Evolutionary conservation across 306 rosid genomes (phyloP).

Genomic region (Dalbergia cochinchinensis): DNA sequence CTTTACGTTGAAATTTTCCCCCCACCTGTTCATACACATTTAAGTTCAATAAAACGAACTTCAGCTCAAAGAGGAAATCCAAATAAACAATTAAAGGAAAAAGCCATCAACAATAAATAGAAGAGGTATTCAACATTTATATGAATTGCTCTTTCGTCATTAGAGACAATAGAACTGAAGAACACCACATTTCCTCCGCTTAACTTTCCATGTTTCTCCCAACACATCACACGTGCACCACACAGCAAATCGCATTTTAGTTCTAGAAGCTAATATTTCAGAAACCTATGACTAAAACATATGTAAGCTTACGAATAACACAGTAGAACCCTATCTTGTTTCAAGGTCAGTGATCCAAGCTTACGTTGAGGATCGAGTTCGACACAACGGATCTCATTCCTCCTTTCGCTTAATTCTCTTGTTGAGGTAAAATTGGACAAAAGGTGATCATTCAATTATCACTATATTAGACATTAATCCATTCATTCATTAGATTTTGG

Average conservation of each 20-base stretch:
- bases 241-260: slow-evolving; percentile 35
- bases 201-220: neutral
- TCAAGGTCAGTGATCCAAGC: slow-evolving; percentile 33
- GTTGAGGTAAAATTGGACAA: slow-evolving; percentile 1
- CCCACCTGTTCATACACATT: slow-evolving; percentile 60
- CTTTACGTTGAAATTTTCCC: slow-evolving; percentile 48
- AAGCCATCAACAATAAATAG: slow-evolving; percentile 5
- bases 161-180: neutral
- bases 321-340: slow-evolving; percentile 9
- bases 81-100: slow-evolving; percentile 22
- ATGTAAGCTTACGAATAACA: slow-evolving; percentile 16
- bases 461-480: slow-evolving; percentile 6
- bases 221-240: neutral
- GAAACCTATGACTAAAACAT: slow-evolving; percentile 4
- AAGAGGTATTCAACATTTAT: neutral
- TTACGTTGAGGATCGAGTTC: slow-evolving; percentile 40
- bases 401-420: neutral
- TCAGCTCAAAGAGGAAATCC: slow-evolving; percentile 26
- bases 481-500: slow-evolving; percentile 19
- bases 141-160: neutral
- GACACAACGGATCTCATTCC: slow-evolving; percentile 41
- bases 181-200: slow-evolving; percentile 16
- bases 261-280: slow-evolving; percentile 26
- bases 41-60: neutral
- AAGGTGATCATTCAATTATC: neutral